phyloP scores from a whole-genome alignment of 257 asterid genomes.

The Gynochthodes officinalis region DNA sequence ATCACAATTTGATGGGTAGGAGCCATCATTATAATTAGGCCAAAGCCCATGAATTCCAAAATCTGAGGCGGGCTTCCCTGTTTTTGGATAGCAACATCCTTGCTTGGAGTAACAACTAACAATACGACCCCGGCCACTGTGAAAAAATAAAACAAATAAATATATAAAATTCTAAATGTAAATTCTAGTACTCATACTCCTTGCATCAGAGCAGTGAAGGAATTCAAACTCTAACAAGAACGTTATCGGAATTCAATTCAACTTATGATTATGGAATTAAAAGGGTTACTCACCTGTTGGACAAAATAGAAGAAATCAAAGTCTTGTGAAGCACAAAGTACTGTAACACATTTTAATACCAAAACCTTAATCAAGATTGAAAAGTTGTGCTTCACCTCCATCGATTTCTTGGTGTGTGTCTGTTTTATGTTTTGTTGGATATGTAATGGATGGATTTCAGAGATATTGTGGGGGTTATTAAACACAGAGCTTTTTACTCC shows the following conservation, averaged over 20 bases:
- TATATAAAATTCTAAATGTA: too few species aligned
- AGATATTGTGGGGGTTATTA: too few species aligned
- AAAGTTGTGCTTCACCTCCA: slow-evolving; percentile 10
- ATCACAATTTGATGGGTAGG: slow-evolving; percentile 47
- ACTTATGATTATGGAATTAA: too few species aligned
- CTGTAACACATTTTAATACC: slow-evolving; percentile 25
- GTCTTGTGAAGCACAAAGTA: slow-evolving; percentile 38
- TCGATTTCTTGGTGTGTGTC: neutral
- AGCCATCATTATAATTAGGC: slow-evolving; percentile 51
- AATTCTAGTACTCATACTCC: too few species aligned
- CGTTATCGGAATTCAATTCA: too few species aligned
- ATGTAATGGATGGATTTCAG: too few species aligned
- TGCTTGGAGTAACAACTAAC: slow-evolving; percentile 45
- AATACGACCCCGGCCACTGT: slow-evolving; percentile 55
- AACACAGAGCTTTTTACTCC: too few species aligned
- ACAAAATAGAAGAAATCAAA: slow-evolving; percentile 78
- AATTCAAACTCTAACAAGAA: too few species aligned
- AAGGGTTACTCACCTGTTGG: slow-evolving; percentile 44
- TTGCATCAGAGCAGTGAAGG: too few species aligned
- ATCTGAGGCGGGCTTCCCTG: slow-evolving; percentile 48
- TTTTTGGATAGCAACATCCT: slow-evolving; percentile 50
- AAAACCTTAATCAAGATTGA: slow-evolving; percentile 26
- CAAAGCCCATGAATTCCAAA: slow-evolving; percentile 58
- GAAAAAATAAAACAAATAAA: neutral
- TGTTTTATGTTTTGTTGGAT: neutral